A percentile compares a stretch with the other conserved stretches of the same genome.
These are phyloP conservation scores for Ceratobasidium sp. DNA, from an alignment of 1,284 basidiomycete species.

Conservation along the genomic window DNA sequence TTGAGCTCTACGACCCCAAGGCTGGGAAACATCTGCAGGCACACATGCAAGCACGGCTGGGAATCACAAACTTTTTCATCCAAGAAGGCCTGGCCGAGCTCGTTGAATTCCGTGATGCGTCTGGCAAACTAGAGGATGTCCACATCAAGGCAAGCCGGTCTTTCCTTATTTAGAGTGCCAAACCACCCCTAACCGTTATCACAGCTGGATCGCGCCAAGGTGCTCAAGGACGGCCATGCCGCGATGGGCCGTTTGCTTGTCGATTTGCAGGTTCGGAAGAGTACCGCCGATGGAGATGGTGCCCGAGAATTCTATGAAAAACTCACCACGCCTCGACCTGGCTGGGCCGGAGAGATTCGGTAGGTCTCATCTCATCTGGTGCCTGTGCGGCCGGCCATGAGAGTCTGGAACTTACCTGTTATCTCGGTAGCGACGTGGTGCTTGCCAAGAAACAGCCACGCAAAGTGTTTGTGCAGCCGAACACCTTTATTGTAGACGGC, in stretches of 20 bases:
- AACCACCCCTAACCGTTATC: not conserved
- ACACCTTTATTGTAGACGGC: slow-evolving; percentile 68
- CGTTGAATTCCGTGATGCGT: slow-evolving; percentile 66
- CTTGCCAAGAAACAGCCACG: slow-evolving; percentile 81
- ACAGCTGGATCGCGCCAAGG: slow-evolving; percentile 73
- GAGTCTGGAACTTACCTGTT: slow-evolving; percentile 15
- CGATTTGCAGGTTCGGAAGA: slow-evolving; percentile 81
- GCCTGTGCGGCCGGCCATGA: slow-evolving; percentile 3
- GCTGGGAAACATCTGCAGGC: slow-evolving; percentile 86
- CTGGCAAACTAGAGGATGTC: slow-evolving; percentile 68
- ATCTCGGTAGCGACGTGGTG: slow-evolving; percentile 60
- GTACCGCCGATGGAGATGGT: slow-evolving; percentile 79
- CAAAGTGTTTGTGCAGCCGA: slow-evolving; percentile 83
- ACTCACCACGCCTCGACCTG: slow-evolving; percentile 71
- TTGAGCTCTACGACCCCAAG: slow-evolving; percentile 83
- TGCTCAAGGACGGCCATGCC: slow-evolving; percentile 67
- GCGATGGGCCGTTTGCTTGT: slow-evolving; percentile 75
- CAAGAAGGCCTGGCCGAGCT: slow-evolving; percentile 64
- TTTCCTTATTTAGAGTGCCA: slow-evolving; percentile 7
- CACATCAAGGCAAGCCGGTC: slow-evolving; percentile 64
- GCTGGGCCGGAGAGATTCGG: slow-evolving; percentile 78
- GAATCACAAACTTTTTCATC: slow-evolving; percentile 80
- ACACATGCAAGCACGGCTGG: slow-evolving; percentile 85
- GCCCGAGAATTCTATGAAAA: slow-evolving; percentile 76
- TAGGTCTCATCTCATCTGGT: slow-evolving; percentile 43